Percentiles rank a stretch among this genome's conserved stretches.
Conservation (phyloP, 768 basidiomycete species). For the Boletus rubescentipes region DNA sequence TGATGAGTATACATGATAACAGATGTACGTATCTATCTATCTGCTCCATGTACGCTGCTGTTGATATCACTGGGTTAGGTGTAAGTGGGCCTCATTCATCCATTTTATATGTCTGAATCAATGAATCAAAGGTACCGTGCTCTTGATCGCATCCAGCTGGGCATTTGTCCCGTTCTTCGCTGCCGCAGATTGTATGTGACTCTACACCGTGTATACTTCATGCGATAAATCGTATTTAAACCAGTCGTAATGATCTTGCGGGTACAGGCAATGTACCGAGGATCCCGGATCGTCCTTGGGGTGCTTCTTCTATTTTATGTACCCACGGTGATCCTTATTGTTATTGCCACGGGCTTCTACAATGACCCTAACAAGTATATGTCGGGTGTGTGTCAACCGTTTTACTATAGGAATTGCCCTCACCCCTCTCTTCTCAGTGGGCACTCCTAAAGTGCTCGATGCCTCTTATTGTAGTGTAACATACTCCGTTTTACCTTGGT, state of each 20-base stretch:
- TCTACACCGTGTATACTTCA: background rate
- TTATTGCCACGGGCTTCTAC: background rate
- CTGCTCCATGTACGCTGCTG: background rate
- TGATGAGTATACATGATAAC: background rate
- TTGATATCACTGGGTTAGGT: background rate
- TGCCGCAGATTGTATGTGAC: background rate
- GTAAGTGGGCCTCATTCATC: background rate
- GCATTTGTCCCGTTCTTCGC: background rate
- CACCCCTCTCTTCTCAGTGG: background rate
- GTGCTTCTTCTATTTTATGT: background rate
- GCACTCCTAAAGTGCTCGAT: background rate
- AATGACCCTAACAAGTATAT: background rate
- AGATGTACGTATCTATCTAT: background rate
- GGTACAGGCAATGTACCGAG: background rate
- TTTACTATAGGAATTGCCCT: background rate
- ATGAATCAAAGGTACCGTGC: background rate
- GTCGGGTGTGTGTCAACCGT: background rate
- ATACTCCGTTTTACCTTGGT: background rate
- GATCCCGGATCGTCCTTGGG: background rate
- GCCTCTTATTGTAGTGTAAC: background rate
- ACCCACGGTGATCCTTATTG: background rate
- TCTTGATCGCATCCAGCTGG: background rate
- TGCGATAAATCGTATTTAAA: background rate
- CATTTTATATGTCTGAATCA: background rate
- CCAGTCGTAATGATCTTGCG: constrained; percentile 1